Evolutionary conservation across 1,284 basidiomycete genomes (phyloP).

Genomic region (Takashimella koratensis): DNA sequence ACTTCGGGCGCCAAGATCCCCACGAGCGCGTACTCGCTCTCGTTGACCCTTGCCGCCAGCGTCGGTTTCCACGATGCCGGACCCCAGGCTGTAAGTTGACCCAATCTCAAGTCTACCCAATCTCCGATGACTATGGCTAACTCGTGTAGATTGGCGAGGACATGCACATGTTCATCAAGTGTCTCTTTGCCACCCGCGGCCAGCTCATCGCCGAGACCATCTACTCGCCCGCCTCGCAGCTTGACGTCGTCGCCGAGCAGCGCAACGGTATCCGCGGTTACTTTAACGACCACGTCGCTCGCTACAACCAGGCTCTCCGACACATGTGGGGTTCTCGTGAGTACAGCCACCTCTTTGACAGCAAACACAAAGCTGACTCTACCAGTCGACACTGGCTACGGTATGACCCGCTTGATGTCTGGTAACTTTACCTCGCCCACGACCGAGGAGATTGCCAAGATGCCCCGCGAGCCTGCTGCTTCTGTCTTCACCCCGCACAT

Average conservation of each 20-base stretch:
- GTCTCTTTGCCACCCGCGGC: constrained; percentile 38
- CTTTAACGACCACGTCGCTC: constrained; percentile 33
- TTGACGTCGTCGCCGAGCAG: constrained; percentile 35
- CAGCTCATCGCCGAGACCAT: constrained; percentile 37
- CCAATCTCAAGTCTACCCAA: background rate
- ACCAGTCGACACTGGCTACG: constrained; percentile 33
- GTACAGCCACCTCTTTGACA: background rate
- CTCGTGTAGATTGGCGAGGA: constrained; percentile 46
- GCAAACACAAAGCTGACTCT: background rate
- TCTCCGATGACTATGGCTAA: background rate
- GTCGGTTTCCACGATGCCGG: constrained; percentile 44
- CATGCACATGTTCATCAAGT: constrained; percentile 45
- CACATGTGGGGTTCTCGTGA: constrained; percentile 34
- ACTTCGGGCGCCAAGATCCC: constrained; percentile 37
- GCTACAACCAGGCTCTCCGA: constrained; percentile 40
- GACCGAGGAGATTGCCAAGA: constrained; percentile 2
- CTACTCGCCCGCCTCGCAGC: constrained; percentile 42
- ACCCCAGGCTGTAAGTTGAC: constrained; percentile 20
- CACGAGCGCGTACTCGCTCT: constrained; percentile 39
- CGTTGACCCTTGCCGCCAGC: constrained; percentile 28
- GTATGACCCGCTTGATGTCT: constrained; percentile 25
- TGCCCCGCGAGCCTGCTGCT: background rate
- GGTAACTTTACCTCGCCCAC: constrained; percentile 17
- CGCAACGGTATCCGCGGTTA: constrained; percentile 22
- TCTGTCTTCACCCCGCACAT: constrained; percentile 10